A percentile compares a stretch with the other conserved stretches of the same genome.
phyloP scores from a whole-genome alignment of 1,139 yeast species.

The Trichomonascaceae sp. region DNA sequence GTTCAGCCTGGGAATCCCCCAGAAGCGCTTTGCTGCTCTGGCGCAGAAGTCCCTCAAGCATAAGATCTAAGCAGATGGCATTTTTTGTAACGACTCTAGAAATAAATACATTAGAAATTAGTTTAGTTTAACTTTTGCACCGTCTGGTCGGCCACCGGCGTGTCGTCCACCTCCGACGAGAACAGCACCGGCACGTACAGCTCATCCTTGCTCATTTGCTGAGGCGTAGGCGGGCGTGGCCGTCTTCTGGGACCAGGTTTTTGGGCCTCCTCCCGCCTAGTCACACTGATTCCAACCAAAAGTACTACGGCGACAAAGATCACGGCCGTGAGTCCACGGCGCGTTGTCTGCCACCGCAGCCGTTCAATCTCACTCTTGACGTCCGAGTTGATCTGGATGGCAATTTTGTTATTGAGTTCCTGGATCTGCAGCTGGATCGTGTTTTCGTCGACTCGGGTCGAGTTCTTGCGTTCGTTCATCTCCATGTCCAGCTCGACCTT shows the following conservation, averaged over 20 bases:
- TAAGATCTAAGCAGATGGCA: slow-evolving; percentile 31
- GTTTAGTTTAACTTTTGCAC: background rate
- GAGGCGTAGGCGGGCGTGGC: background rate
- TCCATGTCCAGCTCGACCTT: slow-evolving; percentile 74
- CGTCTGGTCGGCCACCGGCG: background rate
- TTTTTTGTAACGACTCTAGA: background rate
- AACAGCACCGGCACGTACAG: slow-evolving; percentile 19
- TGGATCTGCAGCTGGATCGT: slow-evolving; percentile 59
- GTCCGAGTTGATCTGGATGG: slow-evolving; percentile 70
- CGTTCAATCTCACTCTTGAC: slow-evolving; percentile 79
- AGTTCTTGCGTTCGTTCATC: slow-evolving; percentile 74
- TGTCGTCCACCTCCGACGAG: slow-evolving; percentile 17
- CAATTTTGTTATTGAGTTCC: slow-evolving; percentile 75
- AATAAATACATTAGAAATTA: background rate
- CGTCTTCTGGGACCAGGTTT: slow-evolving; percentile 18
- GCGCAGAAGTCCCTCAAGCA: slow-evolving; percentile 45
- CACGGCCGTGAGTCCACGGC: slow-evolving; percentile 68
- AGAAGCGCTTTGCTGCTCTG: slow-evolving; percentile 47
- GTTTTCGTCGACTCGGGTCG: slow-evolving; percentile 67
- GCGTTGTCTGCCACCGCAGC: slow-evolving; percentile 84
- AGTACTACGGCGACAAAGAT: slow-evolving; percentile 34
- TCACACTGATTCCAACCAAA: slow-evolving; percentile 36
- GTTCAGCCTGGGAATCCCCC: slow-evolving; percentile 70
- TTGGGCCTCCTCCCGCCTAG: slow-evolving; percentile 24
- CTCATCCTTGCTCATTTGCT: slow-evolving; percentile 16